Conservation (phyloP, 805 yeast species). For the Starmera quercuum region DNA sequence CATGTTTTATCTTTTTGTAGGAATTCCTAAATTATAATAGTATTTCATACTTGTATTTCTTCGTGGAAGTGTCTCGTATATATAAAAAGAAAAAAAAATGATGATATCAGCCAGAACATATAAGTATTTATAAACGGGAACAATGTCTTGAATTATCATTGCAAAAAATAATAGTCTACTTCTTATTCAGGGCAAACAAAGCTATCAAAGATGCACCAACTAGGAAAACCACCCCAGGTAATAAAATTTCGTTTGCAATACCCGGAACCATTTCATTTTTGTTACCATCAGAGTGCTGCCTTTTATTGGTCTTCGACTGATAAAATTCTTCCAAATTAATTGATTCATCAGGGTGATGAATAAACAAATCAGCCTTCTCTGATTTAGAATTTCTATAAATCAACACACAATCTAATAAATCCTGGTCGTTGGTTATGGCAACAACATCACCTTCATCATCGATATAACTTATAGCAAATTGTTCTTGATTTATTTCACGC, state of each 20-base stretch:
- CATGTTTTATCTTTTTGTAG: background rate
- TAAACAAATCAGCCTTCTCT: constrained; percentile 62
- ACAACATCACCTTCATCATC: constrained; percentile 85
- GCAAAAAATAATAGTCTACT: no score
- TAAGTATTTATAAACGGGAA: background rate
- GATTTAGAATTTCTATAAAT: constrained; percentile 39
- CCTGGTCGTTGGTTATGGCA: constrained; percentile 67
- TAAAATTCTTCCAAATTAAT: constrained; percentile 20
- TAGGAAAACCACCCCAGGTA: constrained; percentile 57
- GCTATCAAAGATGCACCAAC: constrained; percentile 52
- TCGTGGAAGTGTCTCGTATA: no score
- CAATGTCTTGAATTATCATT: no score
- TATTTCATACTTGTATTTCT: no score
- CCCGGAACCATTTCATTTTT: constrained; percentile 34
- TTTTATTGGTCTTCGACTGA: constrained; percentile 9
- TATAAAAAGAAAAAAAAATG: no score
- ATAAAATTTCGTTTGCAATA: constrained; percentile 48
- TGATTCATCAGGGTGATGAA: constrained; percentile 58
- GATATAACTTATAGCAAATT: constrained; percentile 62
- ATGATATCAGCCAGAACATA: no score
- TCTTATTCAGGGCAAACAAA: constrained; percentile 46
- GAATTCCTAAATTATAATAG: no score
- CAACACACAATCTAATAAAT: constrained; percentile 64
- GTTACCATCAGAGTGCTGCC: constrained; percentile 5
- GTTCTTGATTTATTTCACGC: constrained; percentile 24